Base-by-base conservation (phyloP, 176 grass and related monocot genomes). In the Chrysopogon serrulatus region DNA sequence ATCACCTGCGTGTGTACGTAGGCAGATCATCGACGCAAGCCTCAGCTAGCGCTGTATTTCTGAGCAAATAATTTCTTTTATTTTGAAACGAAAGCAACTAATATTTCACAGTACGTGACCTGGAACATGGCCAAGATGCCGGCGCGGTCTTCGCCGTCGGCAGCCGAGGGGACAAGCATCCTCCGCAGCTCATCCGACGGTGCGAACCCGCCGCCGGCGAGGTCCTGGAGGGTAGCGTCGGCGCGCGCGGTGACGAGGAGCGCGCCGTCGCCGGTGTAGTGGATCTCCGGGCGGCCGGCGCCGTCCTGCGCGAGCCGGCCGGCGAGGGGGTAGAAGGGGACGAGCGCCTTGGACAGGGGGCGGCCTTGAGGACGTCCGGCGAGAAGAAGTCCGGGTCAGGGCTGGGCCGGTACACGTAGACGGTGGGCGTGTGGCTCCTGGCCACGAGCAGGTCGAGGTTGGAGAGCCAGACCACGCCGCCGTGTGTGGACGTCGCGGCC, bases 271-370 rank as follows among this genome's bases (percentile, higher is more conserved):
- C 88, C 78, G 33, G 73, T 91, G 84, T 91, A 93, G 65, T 56
- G 32, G 60, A 96, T 91, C 94, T 93, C 90, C 31, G 83, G 44
- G 21, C 94, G 76, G 24, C 86, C 88, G 3, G 23, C 14, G 19
- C 39, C 19, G 28, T 89, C 91, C 8, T 27, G 34, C 3, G 74
- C 77, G 18, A 96, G 66, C 18, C 94, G 83, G 48, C 93, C 93
- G 44, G 93, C 90, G 21, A 95, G 68, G 2, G 90, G 88, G 72
- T 95, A 92, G 71, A 95, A 95, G 9, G 54, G 33, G 32, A 91
- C 93, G 47, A 95, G 79, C 26, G 79, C 88, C 88, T 84, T 95
- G 39, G 88, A 76, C 12, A 95, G 71, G n/a, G n/a, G 31, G 88
- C 51, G 23, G 59, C 48, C 40, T 83, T 86, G 12, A 91, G 82